Evolutionary conservation across 495 filamentous ascomycete genomes (phyloP).

Genomic region (Penicillium bialowiezense): DNA sequence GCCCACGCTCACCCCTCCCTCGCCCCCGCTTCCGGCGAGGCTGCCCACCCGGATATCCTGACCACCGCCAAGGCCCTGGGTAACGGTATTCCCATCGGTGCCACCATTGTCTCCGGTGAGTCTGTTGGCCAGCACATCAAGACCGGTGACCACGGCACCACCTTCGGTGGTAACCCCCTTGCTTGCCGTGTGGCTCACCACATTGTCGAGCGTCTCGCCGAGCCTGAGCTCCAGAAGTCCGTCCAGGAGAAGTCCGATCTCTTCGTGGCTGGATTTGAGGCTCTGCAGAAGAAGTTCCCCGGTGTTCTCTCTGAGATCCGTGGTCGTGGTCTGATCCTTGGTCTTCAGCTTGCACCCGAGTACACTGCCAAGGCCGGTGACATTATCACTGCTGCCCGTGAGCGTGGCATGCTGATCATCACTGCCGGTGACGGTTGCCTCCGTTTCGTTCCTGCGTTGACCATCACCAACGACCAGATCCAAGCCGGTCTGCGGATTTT

Average conservation of each 20-base stretch:
- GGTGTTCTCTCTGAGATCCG: constrained; percentile 71
- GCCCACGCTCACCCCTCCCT: constrained; percentile 70
- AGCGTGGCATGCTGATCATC: constrained; percentile 86
- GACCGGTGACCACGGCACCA: constrained; percentile 93
- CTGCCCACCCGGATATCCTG: constrained; percentile 89
- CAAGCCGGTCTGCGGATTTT: constrained; percentile 70
- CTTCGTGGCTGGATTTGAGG: constrained; percentile 62
- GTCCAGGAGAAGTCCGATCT: constrained; percentile 64
- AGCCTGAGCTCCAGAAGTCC: constrained; percentile 57
- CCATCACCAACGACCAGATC: constrained; percentile 74
- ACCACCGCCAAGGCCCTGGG: constrained; percentile 94
- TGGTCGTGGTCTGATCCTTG: constrained; percentile 80
- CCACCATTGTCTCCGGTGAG: constrained; percentile 74
- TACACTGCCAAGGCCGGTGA: constrained; percentile 53
- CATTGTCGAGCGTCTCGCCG: constrained; percentile 70
- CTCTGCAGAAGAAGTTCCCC: constrained; percentile 65
- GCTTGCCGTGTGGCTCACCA: constrained; percentile 80
- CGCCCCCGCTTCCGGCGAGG: constrained; percentile 39
- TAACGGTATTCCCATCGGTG: constrained; percentile 93
- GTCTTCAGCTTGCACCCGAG: constrained; percentile 72
- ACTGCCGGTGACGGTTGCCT: constrained; percentile 87
- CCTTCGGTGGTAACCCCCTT: constrained; percentile 93
- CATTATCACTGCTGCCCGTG: constrained; percentile 79
- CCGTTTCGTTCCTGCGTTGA: constrained; percentile 79
- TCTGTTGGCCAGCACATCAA: constrained; percentile 79